Conservation (phyloP, 129 eudicot species). For the Flaveria bidentis region DNA sequence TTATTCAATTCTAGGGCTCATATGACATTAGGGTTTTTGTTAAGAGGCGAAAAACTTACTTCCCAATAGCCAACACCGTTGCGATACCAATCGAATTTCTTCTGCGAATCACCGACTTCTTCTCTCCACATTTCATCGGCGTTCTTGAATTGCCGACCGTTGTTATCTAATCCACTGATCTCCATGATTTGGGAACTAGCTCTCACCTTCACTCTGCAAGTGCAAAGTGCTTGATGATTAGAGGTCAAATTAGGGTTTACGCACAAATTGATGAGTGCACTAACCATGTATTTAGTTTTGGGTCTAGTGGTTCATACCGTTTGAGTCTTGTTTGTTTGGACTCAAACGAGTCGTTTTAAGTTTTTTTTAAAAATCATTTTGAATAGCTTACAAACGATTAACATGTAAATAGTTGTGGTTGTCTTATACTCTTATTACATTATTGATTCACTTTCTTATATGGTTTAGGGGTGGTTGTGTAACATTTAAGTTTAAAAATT, state of each 20-base stretch:
- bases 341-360: too few species aligned
- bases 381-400: too few species aligned
- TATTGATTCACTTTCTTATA: too few species aligned
- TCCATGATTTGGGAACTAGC: constrained; percentile 48
- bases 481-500: too few species aligned
- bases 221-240: not conserved
- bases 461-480: too few species aligned
- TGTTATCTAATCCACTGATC: constrained; percentile 62
- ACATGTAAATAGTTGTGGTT: too few species aligned
- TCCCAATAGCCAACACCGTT: constrained; percentile 86
- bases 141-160: constrained; percentile 76
- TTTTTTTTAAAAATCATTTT: too few species aligned
- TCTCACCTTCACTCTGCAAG: not conserved
- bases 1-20: not conserved
- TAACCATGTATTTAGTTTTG: constrained; percentile 2
- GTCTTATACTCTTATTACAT: too few species aligned
- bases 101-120: constrained; percentile 69
- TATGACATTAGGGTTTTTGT: not conserved
- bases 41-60: constrained; percentile 39
- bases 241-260: constrained; percentile 18
- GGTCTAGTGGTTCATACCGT: too few species aligned
- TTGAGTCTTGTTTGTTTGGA: too few species aligned
- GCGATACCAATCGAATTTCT: constrained; percentile 70
- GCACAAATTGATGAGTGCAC: constrained; percentile 10
- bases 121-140: constrained; percentile 95